Evolutionary conservation across 2,329 filamentous ascomycete genomes (phyloP).

Genomic region (Botrytis hyacinthi): DNA sequence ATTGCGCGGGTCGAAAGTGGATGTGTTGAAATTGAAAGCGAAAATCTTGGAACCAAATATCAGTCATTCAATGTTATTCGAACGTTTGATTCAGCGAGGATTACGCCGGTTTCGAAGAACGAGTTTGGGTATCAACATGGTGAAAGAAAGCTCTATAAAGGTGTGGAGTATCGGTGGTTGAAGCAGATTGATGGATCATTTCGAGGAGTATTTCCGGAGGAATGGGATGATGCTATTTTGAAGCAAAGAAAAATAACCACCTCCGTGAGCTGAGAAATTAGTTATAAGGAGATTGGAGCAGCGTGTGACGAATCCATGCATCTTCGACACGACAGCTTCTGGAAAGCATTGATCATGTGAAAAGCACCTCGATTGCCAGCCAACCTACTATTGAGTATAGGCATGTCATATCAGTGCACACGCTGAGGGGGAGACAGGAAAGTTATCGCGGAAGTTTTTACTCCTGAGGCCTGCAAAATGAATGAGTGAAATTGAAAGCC

Average conservation of each 20-base stretch:
- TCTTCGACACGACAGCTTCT: neutral
- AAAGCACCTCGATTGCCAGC: neutral
- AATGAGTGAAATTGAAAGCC: neutral
- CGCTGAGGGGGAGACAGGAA: neutral
- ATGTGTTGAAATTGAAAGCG: neutral
- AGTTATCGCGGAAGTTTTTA: neutral
- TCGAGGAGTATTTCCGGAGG: neutral
- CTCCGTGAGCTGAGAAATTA: neutral
- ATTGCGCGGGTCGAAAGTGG: conserved; percentile 14
- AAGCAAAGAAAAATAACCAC: neutral
- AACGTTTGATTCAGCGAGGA: neutral
- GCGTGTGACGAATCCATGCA: neutral
- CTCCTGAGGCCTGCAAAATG: neutral
- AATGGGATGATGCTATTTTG: conserved; percentile 15
- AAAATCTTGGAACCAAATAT: neutral
- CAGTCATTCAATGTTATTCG: conserved; percentile 12
- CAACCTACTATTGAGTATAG: neutral
- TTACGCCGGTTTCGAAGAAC: conserved; percentile 17
- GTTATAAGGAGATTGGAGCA: neutral
- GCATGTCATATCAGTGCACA: neutral
- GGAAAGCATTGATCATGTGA: neutral
- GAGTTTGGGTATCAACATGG: conserved; percentile 2
- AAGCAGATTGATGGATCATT: neutral
- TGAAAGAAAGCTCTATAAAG: conserved; percentile 3
- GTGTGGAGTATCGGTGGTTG: conserved; percentile 10